Evolutionary conservation across 441 rosid species (phyloP).

Genomic region (Raphanus hybrid): DNA sequence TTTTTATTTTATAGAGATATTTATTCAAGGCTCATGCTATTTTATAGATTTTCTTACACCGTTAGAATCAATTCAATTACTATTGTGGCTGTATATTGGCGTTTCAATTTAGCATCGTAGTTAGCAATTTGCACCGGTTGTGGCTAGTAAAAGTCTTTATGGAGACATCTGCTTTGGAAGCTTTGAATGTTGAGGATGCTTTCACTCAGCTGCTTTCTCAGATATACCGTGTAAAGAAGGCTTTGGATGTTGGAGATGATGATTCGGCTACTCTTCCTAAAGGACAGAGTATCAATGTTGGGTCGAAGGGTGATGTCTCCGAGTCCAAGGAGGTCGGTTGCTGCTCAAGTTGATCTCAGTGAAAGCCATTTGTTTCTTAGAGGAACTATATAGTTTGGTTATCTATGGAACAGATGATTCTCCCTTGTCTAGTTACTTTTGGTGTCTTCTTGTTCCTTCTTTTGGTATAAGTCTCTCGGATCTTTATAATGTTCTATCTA

Average conservation of each 20-base stretch:
- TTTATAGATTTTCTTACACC: too few species aligned
- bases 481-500: background rate
- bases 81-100: too few species aligned
- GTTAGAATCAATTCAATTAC: too few species aligned
- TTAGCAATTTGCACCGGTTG: too few species aligned
- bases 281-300: slow-evolving; percentile 55
- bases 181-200: slow-evolving; percentile 1
- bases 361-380: background rate
- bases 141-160: background rate
- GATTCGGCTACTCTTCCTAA: background rate
- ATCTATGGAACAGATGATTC: slow-evolving; percentile 7
- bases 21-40: too few species aligned
- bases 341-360: slow-evolving; percentile 54
- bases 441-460: slow-evolving; percentile 9
- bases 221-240: background rate
- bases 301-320: slow-evolving; percentile 62
- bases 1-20: too few species aligned
- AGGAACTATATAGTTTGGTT: background rate
- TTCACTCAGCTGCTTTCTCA: background rate
- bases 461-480: slow-evolving; percentile 26
- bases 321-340: slow-evolving; percentile 63
- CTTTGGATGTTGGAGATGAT: background rate
- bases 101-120: too few species aligned
- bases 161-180: background rate
- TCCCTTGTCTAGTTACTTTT: slow-evolving; percentile 15